phyloP scores from a whole-genome alignment of 1,139 yeast genomes.

The Blastobotrys buckinghamii region DNA sequence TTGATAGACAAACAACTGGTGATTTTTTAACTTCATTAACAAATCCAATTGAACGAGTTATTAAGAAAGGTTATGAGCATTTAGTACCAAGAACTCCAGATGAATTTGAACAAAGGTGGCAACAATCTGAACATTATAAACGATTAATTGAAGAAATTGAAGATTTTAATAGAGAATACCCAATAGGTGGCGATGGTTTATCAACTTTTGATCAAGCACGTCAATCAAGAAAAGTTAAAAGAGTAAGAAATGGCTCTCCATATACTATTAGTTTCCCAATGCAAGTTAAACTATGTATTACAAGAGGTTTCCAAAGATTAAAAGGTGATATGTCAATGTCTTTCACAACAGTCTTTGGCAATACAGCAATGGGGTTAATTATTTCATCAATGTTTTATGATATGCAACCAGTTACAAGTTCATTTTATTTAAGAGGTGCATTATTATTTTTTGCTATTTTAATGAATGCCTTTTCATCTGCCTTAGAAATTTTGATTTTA shows the following conservation, averaged over 20 bases:
- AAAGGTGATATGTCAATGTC: slow-evolving; percentile 64
- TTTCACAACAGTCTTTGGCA: slow-evolving; percentile 53
- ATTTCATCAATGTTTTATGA: slow-evolving; percentile 70
- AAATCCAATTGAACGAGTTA: slow-evolving; percentile 61
- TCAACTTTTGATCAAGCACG: slow-evolving; percentile 45
- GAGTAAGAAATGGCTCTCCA: slow-evolving; percentile 49
- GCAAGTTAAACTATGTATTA: slow-evolving; percentile 57
- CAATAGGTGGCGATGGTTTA: slow-evolving; percentile 23
- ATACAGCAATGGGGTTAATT: slow-evolving; percentile 62
- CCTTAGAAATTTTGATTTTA: slow-evolving; percentile 64
- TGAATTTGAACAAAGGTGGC: slow-evolving; percentile 66
- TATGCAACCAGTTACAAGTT: slow-evolving; percentile 40
- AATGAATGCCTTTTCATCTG: slow-evolving; percentile 69
- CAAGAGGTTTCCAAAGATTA: slow-evolving; percentile 62
- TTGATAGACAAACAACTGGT: slow-evolving; percentile 74
- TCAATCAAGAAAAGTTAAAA: slow-evolving; percentile 47
- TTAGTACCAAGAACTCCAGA: slow-evolving; percentile 62
- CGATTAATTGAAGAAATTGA: slow-evolving; percentile 40
- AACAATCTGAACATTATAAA: slow-evolving; percentile 46
- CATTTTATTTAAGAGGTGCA: slow-evolving; percentile 65
- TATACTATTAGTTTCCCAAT: slow-evolving; percentile 58
- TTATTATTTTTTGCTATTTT: slow-evolving; percentile 71
- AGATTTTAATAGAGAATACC: slow-evolving; percentile 27
- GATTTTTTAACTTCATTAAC: slow-evolving; percentile 78
- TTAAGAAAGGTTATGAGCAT: slow-evolving; percentile 50